Percentiles rank a stretch among this genome's conserved stretches.
Evolutionary conservation across 1,139 yeast genomes (phyloP).

Genomic region (Saccharomycopsis crataegensis): DNA sequence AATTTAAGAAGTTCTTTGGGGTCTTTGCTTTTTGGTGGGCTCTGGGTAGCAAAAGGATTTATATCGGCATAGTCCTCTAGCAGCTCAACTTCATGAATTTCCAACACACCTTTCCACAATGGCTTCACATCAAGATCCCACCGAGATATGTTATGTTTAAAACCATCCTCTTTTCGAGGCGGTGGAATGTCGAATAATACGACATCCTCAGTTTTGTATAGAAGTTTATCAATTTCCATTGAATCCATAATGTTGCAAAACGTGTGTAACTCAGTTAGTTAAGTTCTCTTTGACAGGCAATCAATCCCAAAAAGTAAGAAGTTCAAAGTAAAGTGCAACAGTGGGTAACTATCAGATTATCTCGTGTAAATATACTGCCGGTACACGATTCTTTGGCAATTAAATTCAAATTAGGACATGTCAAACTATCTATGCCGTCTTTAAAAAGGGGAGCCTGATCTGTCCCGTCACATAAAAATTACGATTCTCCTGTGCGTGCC

Average conservation of each 20-base stretch:
- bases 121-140: conserved; percentile 14
- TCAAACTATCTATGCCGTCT: too few species aligned
- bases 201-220: conserved; percentile 16
- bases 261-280: background rate
- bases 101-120: conserved; percentile 17
- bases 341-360: too few species aligned
- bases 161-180: conserved; percentile 11
- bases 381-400: too few species aligned
- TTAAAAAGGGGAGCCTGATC: too few species aligned
- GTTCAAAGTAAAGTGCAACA: too few species aligned
- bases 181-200: conserved; percentile 15
- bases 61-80: background rate
- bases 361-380: too few species aligned
- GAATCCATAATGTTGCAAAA: background rate
- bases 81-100: conserved; percentile 15
- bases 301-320: too few species aligned
- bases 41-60: conserved; percentile 1
- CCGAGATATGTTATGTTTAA: conserved; percentile 12
- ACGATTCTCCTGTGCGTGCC: too few species aligned
- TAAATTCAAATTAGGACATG: too few species aligned
- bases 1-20: conserved; percentile 11
- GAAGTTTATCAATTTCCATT: conserved; percentile 5
- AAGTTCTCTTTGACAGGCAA: background rate
- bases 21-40: background rate
- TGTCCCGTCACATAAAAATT: too few species aligned